Percentiles rank a stretch among this genome's conserved stretches.
These are phyloP conservation scores for Cryptococcus sp. DNA, from an alignment of 1,284 basidiomycete species.

Conservation along the genomic window DNA sequence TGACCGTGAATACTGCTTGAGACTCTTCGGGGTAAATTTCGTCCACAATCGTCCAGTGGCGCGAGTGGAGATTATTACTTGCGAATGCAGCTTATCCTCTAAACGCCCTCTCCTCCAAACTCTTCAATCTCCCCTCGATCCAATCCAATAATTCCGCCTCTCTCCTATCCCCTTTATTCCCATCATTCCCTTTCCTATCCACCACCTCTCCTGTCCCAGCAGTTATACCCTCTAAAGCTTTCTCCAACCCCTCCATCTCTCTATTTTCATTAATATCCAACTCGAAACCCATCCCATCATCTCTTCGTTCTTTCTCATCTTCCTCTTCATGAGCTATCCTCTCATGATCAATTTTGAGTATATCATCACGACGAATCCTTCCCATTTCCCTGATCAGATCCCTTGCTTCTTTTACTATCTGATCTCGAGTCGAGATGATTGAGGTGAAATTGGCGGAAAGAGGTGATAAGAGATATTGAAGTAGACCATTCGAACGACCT, in stretches of 20 bases:
- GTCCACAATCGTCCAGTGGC: too few species aligned
- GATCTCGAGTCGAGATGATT: neutral
- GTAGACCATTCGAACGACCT: constrained; percentile 47
- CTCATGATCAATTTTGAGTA: constrained; percentile 41
- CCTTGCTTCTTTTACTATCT: constrained; percentile 63
- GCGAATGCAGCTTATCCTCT: neutral
- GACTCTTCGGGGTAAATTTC: too few species aligned
- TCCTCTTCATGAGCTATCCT: constrained; percentile 39
- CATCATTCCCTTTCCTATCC: constrained; percentile 56
- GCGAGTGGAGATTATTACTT: neutral
- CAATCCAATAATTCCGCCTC: constrained; percentile 49
- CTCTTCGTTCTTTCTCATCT: constrained; percentile 1
- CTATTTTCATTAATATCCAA: constrained; percentile 54
- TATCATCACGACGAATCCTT: constrained; percentile 27
- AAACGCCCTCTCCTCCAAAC: constrained; percentile 48
- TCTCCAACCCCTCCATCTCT: constrained; percentile 52
- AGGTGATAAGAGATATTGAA: constrained; percentile 14
- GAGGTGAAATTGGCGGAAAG: neutral
- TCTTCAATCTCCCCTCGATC: constrained; percentile 34
- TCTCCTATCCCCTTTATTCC: constrained; percentile 46
- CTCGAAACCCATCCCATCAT: constrained; percentile 44
- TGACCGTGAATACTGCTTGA: too few species aligned
- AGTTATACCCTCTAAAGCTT: constrained; percentile 18
- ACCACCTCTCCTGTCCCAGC: constrained; percentile 8
- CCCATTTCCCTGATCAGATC: constrained; percentile 51